Percentiles rank a stretch among this genome's conserved stretches.
phyloP scores from a whole-genome alignment of 2,329 filamentous ascomycete genomes.

The Beauveria australis region DNA sequence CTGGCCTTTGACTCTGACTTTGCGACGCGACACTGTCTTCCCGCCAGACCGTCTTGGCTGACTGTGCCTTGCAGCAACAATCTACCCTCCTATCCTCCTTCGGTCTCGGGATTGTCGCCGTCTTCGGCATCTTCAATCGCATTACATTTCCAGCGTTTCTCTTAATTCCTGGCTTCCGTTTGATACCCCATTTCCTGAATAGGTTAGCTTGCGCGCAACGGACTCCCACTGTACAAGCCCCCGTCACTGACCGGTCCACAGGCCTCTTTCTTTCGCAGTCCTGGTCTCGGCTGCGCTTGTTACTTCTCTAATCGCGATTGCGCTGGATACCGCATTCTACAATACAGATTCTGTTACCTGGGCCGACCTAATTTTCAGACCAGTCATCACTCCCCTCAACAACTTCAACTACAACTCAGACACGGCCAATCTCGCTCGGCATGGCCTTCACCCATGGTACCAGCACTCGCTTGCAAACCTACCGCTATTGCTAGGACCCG shows the following conservation, averaged over 20 bases:
- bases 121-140: constrained; percentile 89
- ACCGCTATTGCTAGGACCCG: constrained; percentile 64
- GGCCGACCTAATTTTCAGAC: constrained; percentile 52
- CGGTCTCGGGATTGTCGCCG: constrained; percentile 69
- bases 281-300: constrained; percentile 57
- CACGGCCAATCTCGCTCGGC: constrained; percentile 60
- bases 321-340: constrained; percentile 82
- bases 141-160: constrained; percentile 96
- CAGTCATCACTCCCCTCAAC: constrained; percentile 69
- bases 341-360: constrained; percentile 54
- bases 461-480: constrained; percentile 67
- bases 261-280: constrained; percentile 52
- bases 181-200: constrained; percentile 77
- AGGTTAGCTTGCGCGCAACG: constrained; percentile 51
- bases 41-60: constrained; percentile 16
- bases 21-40: not conserved
- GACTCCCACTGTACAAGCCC: not conserved
- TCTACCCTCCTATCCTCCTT: constrained; percentile 69
- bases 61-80: constrained; percentile 46
- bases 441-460: constrained; percentile 72
- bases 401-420: constrained; percentile 69
- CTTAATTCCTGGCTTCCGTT: constrained; percentile 69
- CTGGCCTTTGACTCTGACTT: constrained; percentile 10
- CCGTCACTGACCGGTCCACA: constrained; percentile 19
- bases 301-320: constrained; percentile 65